Percentiles rank a stretch among this genome's conserved stretches.
phyloP scores from a whole-genome alignment of 2,329 filamentous ascomycete genomes.

The Macrophomina pseudophaseolina region DNA sequence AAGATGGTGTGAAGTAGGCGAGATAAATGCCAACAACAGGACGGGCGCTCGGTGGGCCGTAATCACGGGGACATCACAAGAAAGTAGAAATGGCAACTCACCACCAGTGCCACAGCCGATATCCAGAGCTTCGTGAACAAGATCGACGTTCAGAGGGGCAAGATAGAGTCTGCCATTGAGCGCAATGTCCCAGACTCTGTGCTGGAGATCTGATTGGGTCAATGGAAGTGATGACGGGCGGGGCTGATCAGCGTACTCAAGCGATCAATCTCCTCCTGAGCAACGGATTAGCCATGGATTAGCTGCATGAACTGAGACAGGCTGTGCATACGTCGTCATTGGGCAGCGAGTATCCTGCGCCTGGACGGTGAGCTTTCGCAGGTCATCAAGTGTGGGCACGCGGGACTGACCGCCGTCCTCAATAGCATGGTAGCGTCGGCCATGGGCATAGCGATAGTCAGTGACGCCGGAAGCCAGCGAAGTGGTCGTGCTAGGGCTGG shows the following conservation, averaged over 20 bases:
- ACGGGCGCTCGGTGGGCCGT: too few relatives aligned
- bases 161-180: constrained; percentile 33
- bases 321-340: constrained; percentile 32
- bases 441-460: constrained; percentile 26
- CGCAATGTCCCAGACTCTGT: constrained; percentile 33
- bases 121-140: constrained; percentile 32
- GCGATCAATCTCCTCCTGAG: constrained; percentile 33
- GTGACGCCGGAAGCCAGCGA: constrained; percentile 26
- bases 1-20: neutral
- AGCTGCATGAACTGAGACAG: neutral
- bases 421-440: constrained; percentile 28
- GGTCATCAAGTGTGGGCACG: neutral
- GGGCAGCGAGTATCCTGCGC: constrained; percentile 32
- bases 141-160: constrained; percentile 29
- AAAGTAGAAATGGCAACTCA: neutral
- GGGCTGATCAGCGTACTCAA: constrained; percentile 25
- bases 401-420: constrained; percentile 20
- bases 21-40: neutral
- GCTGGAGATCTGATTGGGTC: constrained; percentile 32
- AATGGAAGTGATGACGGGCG: neutral
- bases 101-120: constrained; percentile 35
- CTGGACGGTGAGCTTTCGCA: neutral
- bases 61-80: neutral
- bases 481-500: constrained; percentile 24
- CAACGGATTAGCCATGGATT: neutral